These are phyloP conservation scores for Tulasnella sp. DNA, from an alignment of 768 basidiomycete species.

Conservation along the genomic window DNA sequence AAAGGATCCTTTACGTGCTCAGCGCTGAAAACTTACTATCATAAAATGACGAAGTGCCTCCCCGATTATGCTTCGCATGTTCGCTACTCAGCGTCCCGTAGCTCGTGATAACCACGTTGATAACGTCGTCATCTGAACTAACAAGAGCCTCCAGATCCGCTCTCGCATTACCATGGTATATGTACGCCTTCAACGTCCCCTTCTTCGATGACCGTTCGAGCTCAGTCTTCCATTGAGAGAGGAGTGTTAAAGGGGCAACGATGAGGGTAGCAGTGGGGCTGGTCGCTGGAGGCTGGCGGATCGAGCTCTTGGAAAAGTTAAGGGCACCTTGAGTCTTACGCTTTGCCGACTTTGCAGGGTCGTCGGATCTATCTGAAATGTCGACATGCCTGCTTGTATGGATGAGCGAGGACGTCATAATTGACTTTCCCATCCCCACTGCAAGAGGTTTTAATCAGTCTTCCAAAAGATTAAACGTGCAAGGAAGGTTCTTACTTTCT, in stretches of 20 bases:
- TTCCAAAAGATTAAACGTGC: background rate
- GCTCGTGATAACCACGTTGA: constrained; percentile 80
- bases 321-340: constrained; percentile 17
- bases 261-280: constrained; percentile 61
- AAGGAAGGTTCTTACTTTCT: background rate
- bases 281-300: constrained; percentile 24
- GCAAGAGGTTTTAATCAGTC: background rate
- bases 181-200: constrained; percentile 48
- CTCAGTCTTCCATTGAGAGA: constrained; percentile 91
- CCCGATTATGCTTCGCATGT: constrained; percentile 41
- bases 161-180: constrained; percentile 87
- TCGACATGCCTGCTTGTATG: constrained; percentile 57
- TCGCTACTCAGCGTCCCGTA: constrained; percentile 90
- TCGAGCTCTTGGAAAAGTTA: constrained; percentile 24
- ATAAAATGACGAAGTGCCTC: constrained; percentile 45
- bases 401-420: constrained; percentile 84
- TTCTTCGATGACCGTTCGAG: constrained; percentile 71
- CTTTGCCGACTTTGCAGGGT: background rate
- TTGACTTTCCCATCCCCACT: constrained; percentile 97
- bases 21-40: constrained; percentile 29
- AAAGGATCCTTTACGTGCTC: background rate
- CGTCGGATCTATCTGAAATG: constrained; percentile 17
- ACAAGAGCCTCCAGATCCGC: constrained; percentile 51
- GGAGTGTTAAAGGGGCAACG: constrained; percentile 82
- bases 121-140: constrained; percentile 42